Conservation (phyloP, 2,329 filamentous ascomycete genomes). For the Diaporthe velutina region DNA sequence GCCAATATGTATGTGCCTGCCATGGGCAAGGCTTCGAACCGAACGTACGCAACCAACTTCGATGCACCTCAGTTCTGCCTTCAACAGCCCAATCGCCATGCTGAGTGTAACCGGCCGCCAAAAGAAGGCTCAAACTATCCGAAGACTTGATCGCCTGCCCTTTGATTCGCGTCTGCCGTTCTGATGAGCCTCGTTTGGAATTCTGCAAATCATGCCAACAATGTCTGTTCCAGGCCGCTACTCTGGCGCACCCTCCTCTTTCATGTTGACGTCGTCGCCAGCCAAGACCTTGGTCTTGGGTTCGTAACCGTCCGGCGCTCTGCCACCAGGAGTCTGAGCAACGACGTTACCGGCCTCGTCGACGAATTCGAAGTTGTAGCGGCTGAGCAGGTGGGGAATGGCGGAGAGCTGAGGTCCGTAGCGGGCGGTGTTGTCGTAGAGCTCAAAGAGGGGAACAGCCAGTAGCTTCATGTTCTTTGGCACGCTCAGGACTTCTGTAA, state of each 20-base stretch:
- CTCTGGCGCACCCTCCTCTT: slow-evolving; percentile 56
- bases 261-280: slow-evolving; percentile 72
- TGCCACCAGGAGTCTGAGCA: slow-evolving; percentile 83
- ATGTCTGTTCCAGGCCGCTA: background rate
- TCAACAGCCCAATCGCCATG: background rate
- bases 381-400: slow-evolving; percentile 92
- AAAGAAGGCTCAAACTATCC: background rate
- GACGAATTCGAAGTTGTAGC: slow-evolving; percentile 98
- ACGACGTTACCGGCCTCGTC: slow-evolving; percentile 92
- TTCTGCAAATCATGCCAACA: no score
- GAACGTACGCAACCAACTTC: background rate
- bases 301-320: slow-evolving; percentile 67
- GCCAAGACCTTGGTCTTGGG: slow-evolving; percentile 77
- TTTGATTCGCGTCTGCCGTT: background rate
- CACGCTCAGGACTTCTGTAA: slow-evolving; percentile 88
- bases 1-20: slow-evolving; percentile 1
- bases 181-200: background rate
- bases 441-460: slow-evolving; percentile 94
- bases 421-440: slow-evolving; percentile 95
- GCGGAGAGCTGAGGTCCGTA: slow-evolving; percentile 97
- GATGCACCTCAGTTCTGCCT: background rate
- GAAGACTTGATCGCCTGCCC: background rate
- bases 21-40: background rate
- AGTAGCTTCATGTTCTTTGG: slow-evolving; percentile 99
- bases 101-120: background rate